Conservation (phyloP, 257 asterid species). For the Solanum habrochaites region DNA sequence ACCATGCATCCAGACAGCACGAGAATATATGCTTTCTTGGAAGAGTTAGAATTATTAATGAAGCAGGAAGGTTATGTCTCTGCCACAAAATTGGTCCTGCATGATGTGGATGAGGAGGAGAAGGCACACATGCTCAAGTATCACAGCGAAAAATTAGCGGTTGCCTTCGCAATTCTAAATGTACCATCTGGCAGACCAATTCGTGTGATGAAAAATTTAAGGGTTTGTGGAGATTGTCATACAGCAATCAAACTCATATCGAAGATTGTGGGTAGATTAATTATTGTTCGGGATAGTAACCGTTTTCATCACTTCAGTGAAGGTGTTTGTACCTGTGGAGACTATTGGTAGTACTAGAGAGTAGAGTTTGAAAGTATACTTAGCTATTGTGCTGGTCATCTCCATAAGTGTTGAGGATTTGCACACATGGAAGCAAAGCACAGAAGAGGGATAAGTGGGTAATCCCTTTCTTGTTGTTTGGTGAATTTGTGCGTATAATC, state of each 20-base stretch:
- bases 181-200: conserved; percentile 68
- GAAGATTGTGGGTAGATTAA: conserved; percentile 64
- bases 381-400: not conserved
- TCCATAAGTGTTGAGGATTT: not conserved
- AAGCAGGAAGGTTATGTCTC: conserved; percentile 64
- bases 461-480: not conserved
- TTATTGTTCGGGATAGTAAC: conserved; percentile 75
- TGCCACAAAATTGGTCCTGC: conserved; percentile 68
- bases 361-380: not conserved
- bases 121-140: conserved; percentile 76
- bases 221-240: conserved; percentile 94
- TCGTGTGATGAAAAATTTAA: conserved; percentile 76
- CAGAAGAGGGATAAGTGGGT: not conserved
- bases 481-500: not conserved
- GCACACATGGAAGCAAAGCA: not conserved
- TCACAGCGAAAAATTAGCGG: conserved; percentile 89
- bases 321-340: conserved; percentile 89
- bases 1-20: conserved; percentile 53
- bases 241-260: conserved; percentile 68
- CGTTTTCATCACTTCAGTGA: conserved; percentile 85
- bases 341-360: conserved; percentile 52
- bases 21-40: conserved; percentile 54
- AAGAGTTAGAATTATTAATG: conserved; percentile 58
- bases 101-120: conserved; percentile 96
- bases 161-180: conserved; percentile 74